phyloP scores from a whole-genome alignment of 805 yeast genomes.

The Zygoascus ofunaensis region DNA sequence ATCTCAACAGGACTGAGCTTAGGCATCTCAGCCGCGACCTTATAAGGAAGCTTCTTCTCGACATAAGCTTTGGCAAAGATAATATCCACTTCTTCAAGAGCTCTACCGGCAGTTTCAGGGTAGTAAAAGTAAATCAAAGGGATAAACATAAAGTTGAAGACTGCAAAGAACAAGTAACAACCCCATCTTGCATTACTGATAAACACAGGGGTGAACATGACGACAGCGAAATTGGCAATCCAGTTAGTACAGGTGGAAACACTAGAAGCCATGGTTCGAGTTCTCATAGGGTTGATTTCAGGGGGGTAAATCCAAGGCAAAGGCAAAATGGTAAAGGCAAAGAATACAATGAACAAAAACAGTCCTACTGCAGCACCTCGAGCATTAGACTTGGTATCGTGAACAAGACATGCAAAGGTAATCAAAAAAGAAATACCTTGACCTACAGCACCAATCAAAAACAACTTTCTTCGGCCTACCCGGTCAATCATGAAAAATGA shows the following conservation, averaged over 20 bases:
- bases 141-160: constrained; percentile 47
- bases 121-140: constrained; percentile 59
- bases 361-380: constrained; percentile 21
- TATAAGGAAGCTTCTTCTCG: constrained; percentile 51
- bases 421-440: constrained; percentile 32
- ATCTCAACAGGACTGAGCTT: constrained; percentile 47
- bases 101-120: constrained; percentile 72
- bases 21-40: constrained; percentile 57
- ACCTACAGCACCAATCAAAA: constrained; percentile 42
- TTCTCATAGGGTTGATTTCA: constrained; percentile 19
- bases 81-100: constrained; percentile 67
- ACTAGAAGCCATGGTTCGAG: constrained; percentile 39
- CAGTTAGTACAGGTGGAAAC: constrained; percentile 59
- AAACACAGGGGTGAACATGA: constrained; percentile 56
- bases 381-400: constrained; percentile 12
- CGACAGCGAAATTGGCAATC: constrained; percentile 56
- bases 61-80: constrained; percentile 44
- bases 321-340: constrained; percentile 19
- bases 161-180: constrained; percentile 60
- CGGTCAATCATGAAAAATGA: constrained; percentile 30
- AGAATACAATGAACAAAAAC: constrained; percentile 18
- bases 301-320: constrained; percentile 22
- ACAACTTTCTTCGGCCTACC: constrained; percentile 58
- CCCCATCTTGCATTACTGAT: constrained; percentile 43
- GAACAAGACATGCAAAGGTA: constrained; percentile 17